Percentiles rank a stretch among this genome's conserved stretches.
Conservation (phyloP, 2,329 filamentous ascomycete genomes). For the Leptographium procerum region DNA sequence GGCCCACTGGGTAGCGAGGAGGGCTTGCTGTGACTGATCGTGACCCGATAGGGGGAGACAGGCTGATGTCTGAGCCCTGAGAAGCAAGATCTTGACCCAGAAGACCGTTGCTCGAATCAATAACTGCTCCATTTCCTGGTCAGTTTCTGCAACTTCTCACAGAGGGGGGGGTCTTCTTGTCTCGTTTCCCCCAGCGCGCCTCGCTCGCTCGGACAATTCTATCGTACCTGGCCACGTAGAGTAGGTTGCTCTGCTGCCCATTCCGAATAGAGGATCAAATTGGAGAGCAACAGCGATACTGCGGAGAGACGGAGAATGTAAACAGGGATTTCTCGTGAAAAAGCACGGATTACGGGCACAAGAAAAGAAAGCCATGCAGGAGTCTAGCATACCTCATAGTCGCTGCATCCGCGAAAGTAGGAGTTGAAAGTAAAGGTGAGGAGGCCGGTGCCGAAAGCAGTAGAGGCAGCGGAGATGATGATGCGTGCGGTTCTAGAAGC, state of each 20-base stretch:
- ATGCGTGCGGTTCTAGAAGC: background rate
- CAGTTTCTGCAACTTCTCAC: background rate
- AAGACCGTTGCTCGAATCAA: conserved; percentile 24
- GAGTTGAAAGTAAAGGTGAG: background rate
- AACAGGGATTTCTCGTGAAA: background rate
- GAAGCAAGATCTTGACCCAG: conserved; percentile 34
- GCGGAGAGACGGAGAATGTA: background rate
- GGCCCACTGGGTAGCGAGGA: conserved; percentile 29
- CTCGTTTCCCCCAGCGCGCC: background rate
- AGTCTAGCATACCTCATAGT: background rate
- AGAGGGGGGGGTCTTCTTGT: background rate
- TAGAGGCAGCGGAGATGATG: background rate
- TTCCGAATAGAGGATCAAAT: conserved; percentile 12
- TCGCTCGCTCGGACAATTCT: background rate
- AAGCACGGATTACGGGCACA: background rate
- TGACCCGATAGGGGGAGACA: conserved; percentile 37
- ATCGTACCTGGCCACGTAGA: conserved; percentile 12
- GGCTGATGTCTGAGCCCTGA: conserved; percentile 39
- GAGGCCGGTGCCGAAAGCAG: background rate
- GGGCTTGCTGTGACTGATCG: conserved; percentile 48
- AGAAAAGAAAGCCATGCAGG: too few species aligned
- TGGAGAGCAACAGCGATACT: conserved; percentile 13
- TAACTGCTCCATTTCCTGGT: conserved; percentile 10
- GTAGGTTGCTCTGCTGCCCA: conserved; percentile 11
- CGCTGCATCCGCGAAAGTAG: background rate